A percentile compares a stretch with the other conserved stretches of the same genome.
Evolutionary conservation across 495 filamentous ascomycete genomes (phyloP).

Genomic region (Talaromyces thailandensis): DNA sequence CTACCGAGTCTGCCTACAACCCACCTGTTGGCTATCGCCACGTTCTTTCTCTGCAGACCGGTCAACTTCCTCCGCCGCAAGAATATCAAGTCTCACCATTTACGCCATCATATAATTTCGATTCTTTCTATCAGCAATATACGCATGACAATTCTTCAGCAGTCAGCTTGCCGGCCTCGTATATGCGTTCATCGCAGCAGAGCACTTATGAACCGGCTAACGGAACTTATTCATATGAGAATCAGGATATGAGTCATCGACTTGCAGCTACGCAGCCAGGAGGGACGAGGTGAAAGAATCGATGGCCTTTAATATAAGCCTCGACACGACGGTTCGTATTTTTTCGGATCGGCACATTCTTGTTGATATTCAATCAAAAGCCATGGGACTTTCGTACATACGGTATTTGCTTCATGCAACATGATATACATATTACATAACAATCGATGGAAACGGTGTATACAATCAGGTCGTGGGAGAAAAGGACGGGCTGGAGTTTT

Average conservation of each 20-base stretch:
- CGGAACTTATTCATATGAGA: conserved; percentile 1
- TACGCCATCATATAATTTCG: conserved; percentile 2
- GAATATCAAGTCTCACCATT: conserved; percentile 9
- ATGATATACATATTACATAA: background rate
- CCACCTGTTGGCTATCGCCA: conserved; percentile 1
- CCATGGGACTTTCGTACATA: background rate
- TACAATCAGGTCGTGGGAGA: background rate
- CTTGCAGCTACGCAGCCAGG: background rate
- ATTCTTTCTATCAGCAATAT: conserved; percentile 7
- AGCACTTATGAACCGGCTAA: background rate
- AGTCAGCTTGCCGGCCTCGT: conserved; percentile 7
- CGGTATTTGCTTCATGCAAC: background rate
- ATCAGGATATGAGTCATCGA: conserved; percentile 1
- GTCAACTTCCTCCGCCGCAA: conserved; percentile 3
- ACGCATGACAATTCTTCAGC: conserved; percentile 4
- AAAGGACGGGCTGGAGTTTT: background rate
- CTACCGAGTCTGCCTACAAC: background rate
- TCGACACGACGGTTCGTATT: background rate
- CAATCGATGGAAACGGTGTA: background rate
- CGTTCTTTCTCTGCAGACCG: conserved; percentile 5
- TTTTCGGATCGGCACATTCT: background rate
- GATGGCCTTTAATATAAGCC: background rate
- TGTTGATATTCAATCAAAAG: background rate
- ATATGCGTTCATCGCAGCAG: conserved; percentile 3
- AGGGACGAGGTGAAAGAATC: background rate